These are phyloP conservation scores for Solanum piurae DNA, from an alignment of 257 asterid species.

Conservation along the genomic window DNA sequence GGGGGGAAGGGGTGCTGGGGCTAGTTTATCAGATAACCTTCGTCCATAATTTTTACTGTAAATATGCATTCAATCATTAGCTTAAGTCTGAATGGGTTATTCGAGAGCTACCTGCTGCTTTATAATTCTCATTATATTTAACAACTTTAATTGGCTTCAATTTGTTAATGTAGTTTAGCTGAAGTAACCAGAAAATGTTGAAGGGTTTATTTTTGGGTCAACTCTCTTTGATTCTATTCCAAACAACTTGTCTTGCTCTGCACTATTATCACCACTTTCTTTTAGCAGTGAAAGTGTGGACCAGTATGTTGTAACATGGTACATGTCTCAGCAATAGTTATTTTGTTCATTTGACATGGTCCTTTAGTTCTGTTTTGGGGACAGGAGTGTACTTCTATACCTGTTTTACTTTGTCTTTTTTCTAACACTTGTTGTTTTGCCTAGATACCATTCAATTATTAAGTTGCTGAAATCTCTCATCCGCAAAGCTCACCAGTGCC, in stretches of 20 bases:
- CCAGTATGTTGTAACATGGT: neutral
- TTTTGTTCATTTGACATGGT: neutral
- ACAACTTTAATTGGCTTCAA: neutral
- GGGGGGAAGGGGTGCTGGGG: neutral
- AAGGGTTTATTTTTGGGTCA: neutral
- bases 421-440: conserved; percentile 9
- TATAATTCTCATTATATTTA: neutral
- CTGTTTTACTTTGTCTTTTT: neutral
- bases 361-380: neutral
- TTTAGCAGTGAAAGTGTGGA: neutral
- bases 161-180: neutral
- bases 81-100: neutral
- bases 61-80: neutral
- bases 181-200: neutral
- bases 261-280: neutral
- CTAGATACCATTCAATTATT: conserved; percentile 56
- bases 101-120: neutral
- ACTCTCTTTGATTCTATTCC: neutral
- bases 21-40: neutral
- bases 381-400: neutral
- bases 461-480: conserved; percentile 61
- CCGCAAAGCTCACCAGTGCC: conserved; percentile 44
- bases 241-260: neutral
- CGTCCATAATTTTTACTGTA: neutral
- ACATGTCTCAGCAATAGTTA: neutral